Base-by-base conservation (phyloP, 2,329 filamentous ascomycete species). In the Stachybotrys chlorohalonatus region DNA sequence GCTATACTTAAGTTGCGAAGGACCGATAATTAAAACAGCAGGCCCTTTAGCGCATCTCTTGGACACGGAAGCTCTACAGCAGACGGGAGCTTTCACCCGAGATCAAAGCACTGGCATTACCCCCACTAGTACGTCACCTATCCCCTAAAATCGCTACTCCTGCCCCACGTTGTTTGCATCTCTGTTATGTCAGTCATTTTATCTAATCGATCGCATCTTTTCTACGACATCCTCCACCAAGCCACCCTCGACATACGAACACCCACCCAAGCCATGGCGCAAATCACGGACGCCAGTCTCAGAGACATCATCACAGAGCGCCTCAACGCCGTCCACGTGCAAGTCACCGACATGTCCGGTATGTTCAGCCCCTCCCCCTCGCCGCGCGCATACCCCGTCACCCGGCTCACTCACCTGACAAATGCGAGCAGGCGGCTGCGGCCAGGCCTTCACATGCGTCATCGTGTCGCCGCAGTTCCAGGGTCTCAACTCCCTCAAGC, bases 331-430 rank as follows among this genome's bases (percentile, higher is more conserved):
- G 78, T 80, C 31, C 83, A 95, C 73, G 90, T 96, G 59, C 86
- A 94, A 64, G 90, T 96, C 62, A 87, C 89, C 60, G 93, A 97
- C 73, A 84, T 95, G 78, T 96, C 91, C 60, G 93, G 92, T 95
- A 81, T 56, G 76, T 68, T 17, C 16, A 51, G 31, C 13, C 52
- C 51, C n/a, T 32, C 52, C 13, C 30, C 31, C 52, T 55, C 53
- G 57, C 56, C 50, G 45, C 54, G 54, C 51, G 49, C 49, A 49
- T 32, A 6, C 52, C 36, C 13, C 36, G 36, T 13, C 13, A 13
- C 8, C 36, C 9, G 36, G 13, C 36, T 4, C 39, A n/a, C 52
- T 55, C 11, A 54, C 49, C 42, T 13, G 24, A 24, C 24, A 24
- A 24, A 24, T 24, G 24, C 24, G 24, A 24, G 50, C 57, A 84